Base-by-base conservation (phyloP, 2,329 filamentous ascomycete genomes). In the Fonsecaea pugnacius region DNA sequence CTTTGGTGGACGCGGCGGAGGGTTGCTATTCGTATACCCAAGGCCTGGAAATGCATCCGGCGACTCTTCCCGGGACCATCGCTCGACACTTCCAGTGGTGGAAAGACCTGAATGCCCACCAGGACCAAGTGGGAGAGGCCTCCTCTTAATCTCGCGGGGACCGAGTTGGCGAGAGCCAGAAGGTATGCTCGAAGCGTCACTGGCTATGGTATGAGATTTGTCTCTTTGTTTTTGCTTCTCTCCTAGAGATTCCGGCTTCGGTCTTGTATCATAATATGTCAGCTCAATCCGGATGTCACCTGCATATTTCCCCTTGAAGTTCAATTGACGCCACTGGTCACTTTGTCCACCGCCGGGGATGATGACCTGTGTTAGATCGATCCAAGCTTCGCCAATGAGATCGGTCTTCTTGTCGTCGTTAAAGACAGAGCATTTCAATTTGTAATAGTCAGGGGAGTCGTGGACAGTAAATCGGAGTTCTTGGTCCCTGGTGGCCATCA, bases 351-450 rank as follows among this genome's bases (percentile, higher is more conserved):
- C 95, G 54, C 95, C 93, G 1, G 88, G 83, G 21, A 93, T 84
- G 67, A 99, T 85, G 71, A 99, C 90, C 70, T 87, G 85, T 70
- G 88, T 87, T 65, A 99, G 83, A 73, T 91, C 90, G 64, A 98
- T 86, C 89, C 91, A 97, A 6, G 91, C 88, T 78, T 99, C 95
- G 69, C 95, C 95, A 72, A 99, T 97, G 69, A 99, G 78, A 70
- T 99, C 95, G 0, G 94, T 98, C 80, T 90, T 96, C 81, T 97
- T 98, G 79, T 99, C 95, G 73, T 99, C 95, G 75, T 96, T 97
- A 80, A 99, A 99, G 5, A 98, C 87, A 2, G 94, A 97, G 16
- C 98, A 84, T 76, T 99, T 99, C 63, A 99, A 84, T 75, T 93
- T 91, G 78, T 92, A 92, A 81, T 99, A 99, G 78, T 99, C 95